A percentile compares a stretch with the other conserved stretches of the same genome.
These are phyloP conservation scores for Zasmidium cellare DNA, from an alignment of 2,329 filamentous ascomycete species.

Conservation along the genomic window DNA sequence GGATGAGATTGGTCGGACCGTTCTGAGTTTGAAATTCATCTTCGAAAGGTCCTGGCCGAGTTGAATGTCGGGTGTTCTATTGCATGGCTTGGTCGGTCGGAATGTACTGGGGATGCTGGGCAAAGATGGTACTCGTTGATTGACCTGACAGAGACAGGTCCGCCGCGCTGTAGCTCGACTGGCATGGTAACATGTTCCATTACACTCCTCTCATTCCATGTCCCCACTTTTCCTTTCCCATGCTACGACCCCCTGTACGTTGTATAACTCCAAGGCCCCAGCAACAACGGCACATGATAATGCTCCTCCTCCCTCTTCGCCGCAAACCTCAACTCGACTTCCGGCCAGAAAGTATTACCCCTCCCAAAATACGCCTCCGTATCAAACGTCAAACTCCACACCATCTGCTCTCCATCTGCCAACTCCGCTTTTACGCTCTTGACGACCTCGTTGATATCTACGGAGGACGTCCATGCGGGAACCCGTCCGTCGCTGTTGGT, in stretches of 20 bases:
- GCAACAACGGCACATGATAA: conserved; percentile 76
- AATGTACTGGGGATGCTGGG: too few relatives aligned
- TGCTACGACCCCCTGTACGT: conserved; percentile 74
- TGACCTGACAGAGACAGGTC: too few relatives aligned
- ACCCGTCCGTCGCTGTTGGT: conserved; percentile 79
- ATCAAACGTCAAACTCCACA: conserved; percentile 72
- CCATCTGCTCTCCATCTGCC: conserved; percentile 45
- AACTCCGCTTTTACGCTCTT: conserved; percentile 33
- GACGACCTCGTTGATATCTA: conserved; percentile 40
- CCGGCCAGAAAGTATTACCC: conserved; percentile 58
- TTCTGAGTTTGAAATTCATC: too few relatives aligned
- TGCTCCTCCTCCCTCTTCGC: conserved; percentile 54
- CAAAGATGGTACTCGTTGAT: too few relatives aligned
- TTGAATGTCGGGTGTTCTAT: too few relatives aligned
- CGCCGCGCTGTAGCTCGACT: too few relatives aligned
- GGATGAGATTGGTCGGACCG: too few relatives aligned
- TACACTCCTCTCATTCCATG: too few relatives aligned
- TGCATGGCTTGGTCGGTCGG: too few relatives aligned
- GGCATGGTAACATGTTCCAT: too few relatives aligned
- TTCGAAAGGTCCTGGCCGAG: too few relatives aligned
- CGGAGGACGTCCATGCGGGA: conserved; percentile 61
- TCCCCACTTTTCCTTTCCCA: background rate
- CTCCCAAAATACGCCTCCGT: conserved; percentile 69
- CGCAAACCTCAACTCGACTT: conserved; percentile 58
- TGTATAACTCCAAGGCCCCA: conserved; percentile 78